These are phyloP conservation scores for Zoysia pacifica DNA, from an alignment of 176 grass and related monocot genomes.

Conservation along the genomic window DNA sequence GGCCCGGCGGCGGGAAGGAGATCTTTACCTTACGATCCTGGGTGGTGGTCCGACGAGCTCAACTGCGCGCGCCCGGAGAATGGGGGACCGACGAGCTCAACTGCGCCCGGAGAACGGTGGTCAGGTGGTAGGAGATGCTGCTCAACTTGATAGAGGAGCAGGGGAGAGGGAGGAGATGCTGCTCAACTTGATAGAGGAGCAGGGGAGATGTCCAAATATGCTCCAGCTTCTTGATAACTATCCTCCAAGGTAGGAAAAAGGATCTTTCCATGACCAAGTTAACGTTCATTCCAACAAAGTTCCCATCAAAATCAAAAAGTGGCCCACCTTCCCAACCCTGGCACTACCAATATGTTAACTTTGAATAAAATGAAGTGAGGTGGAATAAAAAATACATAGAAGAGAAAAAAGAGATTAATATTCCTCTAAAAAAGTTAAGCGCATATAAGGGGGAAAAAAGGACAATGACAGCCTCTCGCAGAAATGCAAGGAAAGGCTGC, in stretches of 20 bases:
- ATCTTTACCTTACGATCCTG: too few relatives aligned
- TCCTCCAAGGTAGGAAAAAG: background rate
- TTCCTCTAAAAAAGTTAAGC: background rate
- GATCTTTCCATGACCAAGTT: background rate
- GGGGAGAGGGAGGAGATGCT: too few relatives aligned
- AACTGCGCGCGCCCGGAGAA: too few relatives aligned
- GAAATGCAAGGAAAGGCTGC: too few relatives aligned
- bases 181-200: too few relatives aligned
- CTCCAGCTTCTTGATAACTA: background rate
- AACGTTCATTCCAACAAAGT: background rate
- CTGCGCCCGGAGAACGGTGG: too few relatives aligned
- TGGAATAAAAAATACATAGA: conserved; percentile 16
- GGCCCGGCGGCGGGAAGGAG: too few relatives aligned
- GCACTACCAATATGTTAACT: background rate
- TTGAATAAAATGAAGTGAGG: background rate
- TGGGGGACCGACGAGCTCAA: too few relatives aligned
- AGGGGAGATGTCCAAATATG: background rate
- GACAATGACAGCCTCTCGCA: too few relatives aligned
- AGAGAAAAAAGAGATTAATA: background rate
- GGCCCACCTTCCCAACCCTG: conserved; percentile 37
- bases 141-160: too few relatives aligned
- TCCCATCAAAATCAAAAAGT: background rate
- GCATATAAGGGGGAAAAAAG: background rate
- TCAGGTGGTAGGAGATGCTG: too few relatives aligned
- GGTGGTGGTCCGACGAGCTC: too few relatives aligned